Conservation (phyloP, 805 yeast species). For the Wickerhamia fluorescens region DNA sequence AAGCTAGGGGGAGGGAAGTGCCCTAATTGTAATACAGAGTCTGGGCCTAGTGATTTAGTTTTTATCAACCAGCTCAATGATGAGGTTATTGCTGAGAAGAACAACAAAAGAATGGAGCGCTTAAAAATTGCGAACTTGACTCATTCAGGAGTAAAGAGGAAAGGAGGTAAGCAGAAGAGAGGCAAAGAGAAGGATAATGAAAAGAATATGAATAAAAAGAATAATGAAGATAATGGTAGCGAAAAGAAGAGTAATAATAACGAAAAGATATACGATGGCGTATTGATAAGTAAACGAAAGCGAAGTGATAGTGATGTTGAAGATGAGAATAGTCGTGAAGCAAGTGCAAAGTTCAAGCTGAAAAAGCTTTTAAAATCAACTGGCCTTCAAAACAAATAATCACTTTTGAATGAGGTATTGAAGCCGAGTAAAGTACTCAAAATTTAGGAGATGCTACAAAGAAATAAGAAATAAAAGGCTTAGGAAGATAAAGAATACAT, state of each 20-base stretch:
- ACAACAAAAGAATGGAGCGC: conserved; percentile 1
- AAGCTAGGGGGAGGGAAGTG: conserved; percentile 18
- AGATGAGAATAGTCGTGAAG: too few species aligned
- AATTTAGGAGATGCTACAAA: too few species aligned
- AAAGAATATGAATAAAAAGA: conserved; percentile 2
- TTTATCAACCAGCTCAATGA: conserved; percentile 18
- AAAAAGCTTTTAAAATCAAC: background rate
- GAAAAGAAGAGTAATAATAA: background rate
- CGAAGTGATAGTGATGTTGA: too few species aligned
- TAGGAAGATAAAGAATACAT: too few species aligned
- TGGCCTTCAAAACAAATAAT: too few species aligned
- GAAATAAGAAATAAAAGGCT: too few species aligned
- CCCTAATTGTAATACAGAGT: conserved; percentile 23
- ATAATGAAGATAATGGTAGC: background rate
- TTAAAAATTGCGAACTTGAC: conserved; percentile 7
- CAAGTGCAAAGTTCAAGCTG: too few species aligned
- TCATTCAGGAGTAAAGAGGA: too few species aligned
- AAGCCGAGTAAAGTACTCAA: too few species aligned
- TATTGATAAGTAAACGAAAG: too few species aligned
- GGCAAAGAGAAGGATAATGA: conserved; percentile 4
- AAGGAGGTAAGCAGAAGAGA: conserved; percentile 16
- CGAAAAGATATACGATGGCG: background rate
- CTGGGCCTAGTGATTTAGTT: conserved; percentile 25
- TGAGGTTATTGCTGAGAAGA: conserved; percentile 4
- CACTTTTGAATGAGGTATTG: too few species aligned